Percentiles rank a stretch among this genome's conserved stretches.
phyloP scores from a whole-genome alignment of 805 yeast genomes.

The Tetrapisispora iriomotensis region DNA sequence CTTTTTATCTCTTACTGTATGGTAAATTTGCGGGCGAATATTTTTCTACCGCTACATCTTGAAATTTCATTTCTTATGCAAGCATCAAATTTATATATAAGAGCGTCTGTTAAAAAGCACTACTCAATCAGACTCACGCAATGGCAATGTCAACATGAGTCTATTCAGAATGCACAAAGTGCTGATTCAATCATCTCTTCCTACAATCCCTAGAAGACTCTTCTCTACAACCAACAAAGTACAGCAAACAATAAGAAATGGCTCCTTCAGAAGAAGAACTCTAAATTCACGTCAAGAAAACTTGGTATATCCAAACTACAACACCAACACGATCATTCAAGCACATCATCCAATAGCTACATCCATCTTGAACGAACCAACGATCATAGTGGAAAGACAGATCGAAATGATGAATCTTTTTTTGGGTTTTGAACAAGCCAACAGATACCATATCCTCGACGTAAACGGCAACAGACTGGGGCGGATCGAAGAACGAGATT shows the following conservation, averaged over 20 bases:
- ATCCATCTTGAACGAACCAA: conserved; percentile 58
- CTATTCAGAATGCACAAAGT: too few relatives aligned
- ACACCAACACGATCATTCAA: background rate
- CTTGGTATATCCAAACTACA: background rate
- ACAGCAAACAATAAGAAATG: background rate
- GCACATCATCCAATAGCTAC: conserved; percentile 1
- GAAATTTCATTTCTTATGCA: too few relatives aligned
- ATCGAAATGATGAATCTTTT: conserved; percentile 81
- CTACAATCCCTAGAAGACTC: too few relatives aligned
- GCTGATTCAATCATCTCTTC: too few relatives aligned
- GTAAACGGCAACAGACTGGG: conserved; percentile 69
- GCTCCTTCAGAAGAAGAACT: conserved; percentile 1
- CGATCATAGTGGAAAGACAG: conserved; percentile 77
- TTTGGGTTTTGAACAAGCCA: conserved; percentile 87
- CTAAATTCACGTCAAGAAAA: background rate
- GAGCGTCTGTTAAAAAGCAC: too few relatives aligned
- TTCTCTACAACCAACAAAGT: background rate
- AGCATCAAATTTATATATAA: too few relatives aligned
- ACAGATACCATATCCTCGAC: conserved; percentile 64
- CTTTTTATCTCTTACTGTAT: too few relatives aligned
- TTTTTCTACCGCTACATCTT: too few relatives aligned
- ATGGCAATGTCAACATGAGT: too few relatives aligned
- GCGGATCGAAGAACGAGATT: conserved; percentile 71
- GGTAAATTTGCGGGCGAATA: too few relatives aligned
- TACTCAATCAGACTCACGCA: too few relatives aligned